These are phyloP conservation scores for Fraxinus quadrangulata DNA, from an alignment of 257 asterid genomes.

Conservation along the genomic window DNA sequence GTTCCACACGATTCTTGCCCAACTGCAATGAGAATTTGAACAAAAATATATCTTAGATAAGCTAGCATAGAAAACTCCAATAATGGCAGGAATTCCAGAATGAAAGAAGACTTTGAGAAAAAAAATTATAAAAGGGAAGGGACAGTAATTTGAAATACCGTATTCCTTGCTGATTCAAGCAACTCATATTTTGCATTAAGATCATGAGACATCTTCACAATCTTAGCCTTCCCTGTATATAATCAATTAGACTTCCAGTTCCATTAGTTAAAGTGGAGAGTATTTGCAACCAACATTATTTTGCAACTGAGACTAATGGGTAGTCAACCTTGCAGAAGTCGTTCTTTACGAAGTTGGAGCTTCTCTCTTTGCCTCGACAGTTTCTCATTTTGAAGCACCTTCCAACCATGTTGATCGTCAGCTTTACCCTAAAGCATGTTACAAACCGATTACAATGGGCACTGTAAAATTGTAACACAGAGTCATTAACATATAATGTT, in stretches of 20 bases:
- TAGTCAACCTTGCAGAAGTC: slow-evolving; percentile 66
- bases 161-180: slow-evolving; percentile 70
- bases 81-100: slow-evolving; percentile 5
- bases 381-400: slow-evolving; percentile 79
- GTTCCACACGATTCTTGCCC: slow-evolving; percentile 71
- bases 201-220: slow-evolving; percentile 66
- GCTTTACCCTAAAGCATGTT: slow-evolving; percentile 72
- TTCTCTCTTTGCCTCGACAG: slow-evolving; percentile 67
- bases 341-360: slow-evolving; percentile 68
- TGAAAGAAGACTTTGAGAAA: slow-evolving; percentile 2
- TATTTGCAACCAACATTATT: slow-evolving; percentile 18
- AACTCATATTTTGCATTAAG: slow-evolving; percentile 59
- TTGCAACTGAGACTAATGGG: slow-evolving; percentile 18
- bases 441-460: background rate
- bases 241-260: slow-evolving; percentile 35
- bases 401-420: slow-evolving; percentile 91
- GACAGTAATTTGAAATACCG: slow-evolving; percentile 37
- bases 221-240: slow-evolving; percentile 70
- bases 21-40: slow-evolving; percentile 59
- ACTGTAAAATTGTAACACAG: background rate
- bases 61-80: slow-evolving; percentile 12
- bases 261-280: slow-evolving; percentile 16
- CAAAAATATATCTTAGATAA: slow-evolving; percentile 21
- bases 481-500: background rate
- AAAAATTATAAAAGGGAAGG: slow-evolving; percentile 4